phyloP scores from a whole-genome alignment of 805 yeast genomes.

The Kuraishia molischiana region DNA sequence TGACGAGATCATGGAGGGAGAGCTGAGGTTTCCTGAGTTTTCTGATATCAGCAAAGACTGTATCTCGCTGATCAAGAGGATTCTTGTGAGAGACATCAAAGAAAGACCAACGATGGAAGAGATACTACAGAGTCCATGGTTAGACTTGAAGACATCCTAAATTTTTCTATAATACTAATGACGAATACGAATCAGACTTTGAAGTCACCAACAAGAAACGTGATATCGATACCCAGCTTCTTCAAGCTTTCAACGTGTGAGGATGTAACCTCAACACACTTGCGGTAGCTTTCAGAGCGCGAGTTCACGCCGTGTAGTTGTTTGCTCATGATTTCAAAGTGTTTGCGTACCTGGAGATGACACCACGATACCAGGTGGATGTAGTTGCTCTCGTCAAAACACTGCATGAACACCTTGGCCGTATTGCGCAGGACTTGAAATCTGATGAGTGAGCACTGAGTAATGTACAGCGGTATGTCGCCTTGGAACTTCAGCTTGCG shows the following conservation, averaged over 20 bases:
- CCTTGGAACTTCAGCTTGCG: constrained; percentile 45
- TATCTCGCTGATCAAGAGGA: constrained; percentile 47
- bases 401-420: constrained; percentile 38
- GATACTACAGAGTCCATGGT: constrained; percentile 66
- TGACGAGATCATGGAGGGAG: constrained; percentile 92
- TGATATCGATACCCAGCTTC: constrained; percentile 63
- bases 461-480: constrained; percentile 40
- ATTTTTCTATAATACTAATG: not conserved
- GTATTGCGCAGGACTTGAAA: constrained; percentile 55
- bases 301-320: constrained; percentile 58
- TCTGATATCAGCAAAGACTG: constrained; percentile 51
- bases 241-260: constrained; percentile 57
- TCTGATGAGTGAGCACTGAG: constrained; percentile 53
- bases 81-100: constrained; percentile 58
- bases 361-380: constrained; percentile 66
- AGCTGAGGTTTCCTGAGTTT: constrained; percentile 52
- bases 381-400: constrained; percentile 35
- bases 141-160: constrained; percentile 11
- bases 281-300: constrained; percentile 39
- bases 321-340: constrained; percentile 50
- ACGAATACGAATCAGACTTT: constrained; percentile 3
- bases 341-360: constrained; percentile 48
- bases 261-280: constrained; percentile 42
- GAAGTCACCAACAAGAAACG: constrained; percentile 45
- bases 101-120: constrained; percentile 68